These are phyloP conservation scores for Globisporangium rhizosaccharum DNA, from an alignment of 352 stramenopile genomes.

Conservation along the genomic window DNA sequence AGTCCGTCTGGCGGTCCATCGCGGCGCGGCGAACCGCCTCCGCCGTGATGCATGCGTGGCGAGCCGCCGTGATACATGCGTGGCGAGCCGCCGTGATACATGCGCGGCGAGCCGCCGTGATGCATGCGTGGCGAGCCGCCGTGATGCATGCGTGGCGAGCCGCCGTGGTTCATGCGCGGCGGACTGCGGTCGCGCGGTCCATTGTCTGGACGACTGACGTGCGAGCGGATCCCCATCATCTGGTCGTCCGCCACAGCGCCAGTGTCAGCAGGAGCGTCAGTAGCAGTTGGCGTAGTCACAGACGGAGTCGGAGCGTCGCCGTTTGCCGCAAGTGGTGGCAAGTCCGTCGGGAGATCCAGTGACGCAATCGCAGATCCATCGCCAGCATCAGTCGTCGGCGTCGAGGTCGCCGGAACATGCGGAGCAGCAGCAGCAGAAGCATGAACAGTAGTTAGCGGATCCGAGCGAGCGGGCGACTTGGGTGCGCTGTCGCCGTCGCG, in stretches of 20 bases:
- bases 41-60: too few relatives aligned
- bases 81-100: background rate
- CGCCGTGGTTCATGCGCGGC: background rate
- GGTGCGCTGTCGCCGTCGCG: background rate
- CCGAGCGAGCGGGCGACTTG: constrained; percentile 21
- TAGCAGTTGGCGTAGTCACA: constrained; percentile 15
- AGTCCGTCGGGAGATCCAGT: too few relatives aligned
- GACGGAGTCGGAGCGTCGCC: background rate
- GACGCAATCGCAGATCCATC: background rate
- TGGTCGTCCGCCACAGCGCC: constrained; percentile 2
- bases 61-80: too few relatives aligned
- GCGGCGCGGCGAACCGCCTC: background rate
- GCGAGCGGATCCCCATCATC: background rate
- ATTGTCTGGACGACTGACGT: constrained; percentile 2
- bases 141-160: too few relatives aligned
- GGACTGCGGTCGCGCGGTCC: constrained; percentile 1
- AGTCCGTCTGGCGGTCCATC: constrained; percentile 6
- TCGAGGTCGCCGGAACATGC: constrained; percentile 9
- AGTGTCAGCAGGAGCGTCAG: constrained; percentile 21
- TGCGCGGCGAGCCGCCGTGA: background rate
- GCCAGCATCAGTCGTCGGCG: background rate
- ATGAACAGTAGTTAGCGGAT: constrained; percentile 13
- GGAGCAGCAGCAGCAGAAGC: constrained; percentile 4
- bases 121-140: too few relatives aligned
- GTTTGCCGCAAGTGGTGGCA: too few relatives aligned